phyloP scores from a whole-genome alignment of 2,329 filamentous ascomycete species.

The Lachnellula arida region DNA sequence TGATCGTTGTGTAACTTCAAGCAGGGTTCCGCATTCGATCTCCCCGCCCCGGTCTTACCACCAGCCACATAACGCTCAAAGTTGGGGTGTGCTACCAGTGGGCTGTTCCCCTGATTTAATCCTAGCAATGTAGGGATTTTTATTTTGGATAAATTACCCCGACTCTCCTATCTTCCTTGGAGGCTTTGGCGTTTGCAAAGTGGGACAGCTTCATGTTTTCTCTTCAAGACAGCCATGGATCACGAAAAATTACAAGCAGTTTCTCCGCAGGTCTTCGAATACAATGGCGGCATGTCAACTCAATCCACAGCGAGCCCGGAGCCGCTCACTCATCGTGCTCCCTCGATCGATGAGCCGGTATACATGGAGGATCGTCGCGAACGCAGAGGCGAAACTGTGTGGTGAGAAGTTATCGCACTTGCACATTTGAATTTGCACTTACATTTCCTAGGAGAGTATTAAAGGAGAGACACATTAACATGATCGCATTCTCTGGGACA shows the following conservation, averaged over 20 bases:
- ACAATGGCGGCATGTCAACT: constrained; percentile 8
- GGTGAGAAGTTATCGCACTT: constrained; percentile 16
- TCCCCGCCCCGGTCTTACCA: too few species aligned
- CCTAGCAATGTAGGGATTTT: not conserved
- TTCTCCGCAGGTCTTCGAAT: constrained; percentile 24
- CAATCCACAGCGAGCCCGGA: constrained; percentile 22
- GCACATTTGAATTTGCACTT: constrained; percentile 1
- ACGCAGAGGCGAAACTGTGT: constrained; percentile 26
- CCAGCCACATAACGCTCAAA: too few species aligned
- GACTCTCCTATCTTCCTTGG: not conserved
- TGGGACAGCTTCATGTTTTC: not conserved
- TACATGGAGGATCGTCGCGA: constrained; percentile 25
- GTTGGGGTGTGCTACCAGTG: not conserved
- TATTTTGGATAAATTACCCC: not conserved
- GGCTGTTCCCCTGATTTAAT: not conserved
- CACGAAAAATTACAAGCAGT: constrained; percentile 29
- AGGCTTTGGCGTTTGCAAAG: not conserved
- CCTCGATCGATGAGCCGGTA: constrained; percentile 21
- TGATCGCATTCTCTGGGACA: constrained; percentile 42
- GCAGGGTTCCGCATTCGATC: too few species aligned
- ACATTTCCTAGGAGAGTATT: constrained; percentile 34
- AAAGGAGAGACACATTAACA: constrained; percentile 40
- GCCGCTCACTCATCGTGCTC: constrained; percentile 13
- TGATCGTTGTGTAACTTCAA: too few species aligned
- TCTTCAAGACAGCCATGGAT: constrained; percentile 17